These are phyloP conservation scores for Coniochaeta sp. DNA, from an alignment of 2,329 filamentous ascomycete species.

Conservation along the genomic window DNA sequence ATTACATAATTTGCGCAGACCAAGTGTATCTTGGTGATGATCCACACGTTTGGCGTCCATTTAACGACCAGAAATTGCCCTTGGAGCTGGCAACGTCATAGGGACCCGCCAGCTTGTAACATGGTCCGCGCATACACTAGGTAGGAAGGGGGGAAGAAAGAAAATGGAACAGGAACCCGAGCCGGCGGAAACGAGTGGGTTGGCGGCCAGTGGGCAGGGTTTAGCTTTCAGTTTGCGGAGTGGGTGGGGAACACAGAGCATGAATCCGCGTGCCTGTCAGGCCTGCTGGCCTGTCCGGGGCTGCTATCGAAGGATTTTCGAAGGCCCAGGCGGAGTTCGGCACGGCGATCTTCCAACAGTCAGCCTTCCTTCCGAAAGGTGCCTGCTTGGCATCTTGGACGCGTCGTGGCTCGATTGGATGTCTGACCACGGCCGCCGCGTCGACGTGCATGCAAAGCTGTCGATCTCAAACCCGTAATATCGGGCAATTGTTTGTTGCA, in stretches of 20 bases:
- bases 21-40: background rate
- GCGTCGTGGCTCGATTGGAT: background rate
- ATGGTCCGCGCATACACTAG: background rate
- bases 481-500: background rate
- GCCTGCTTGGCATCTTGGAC: conserved; percentile 1
- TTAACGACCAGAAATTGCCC: background rate
- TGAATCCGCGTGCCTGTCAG: background rate
- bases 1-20: background rate
- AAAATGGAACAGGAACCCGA: background rate
- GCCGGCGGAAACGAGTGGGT: background rate
- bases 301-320: background rate
- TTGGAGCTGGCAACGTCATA: background rate
- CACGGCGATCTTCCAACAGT: background rate
- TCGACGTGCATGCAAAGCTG: background rate
- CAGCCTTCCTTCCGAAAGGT: background rate
- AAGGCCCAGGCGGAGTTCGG: background rate
- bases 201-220: background rate
- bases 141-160: background rate
- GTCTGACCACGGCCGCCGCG: background rate
- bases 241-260: background rate
- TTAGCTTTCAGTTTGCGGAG: background rate
- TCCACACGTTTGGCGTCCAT: background rate
- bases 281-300: background rate
- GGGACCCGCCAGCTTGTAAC: conserved; percentile 2
- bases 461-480: conserved; percentile 1